These are phyloP conservation scores for Coemansia guatemalensis DNA, from an alignment of 192 early-diverging fungal species.

Conservation along the genomic window DNA sequence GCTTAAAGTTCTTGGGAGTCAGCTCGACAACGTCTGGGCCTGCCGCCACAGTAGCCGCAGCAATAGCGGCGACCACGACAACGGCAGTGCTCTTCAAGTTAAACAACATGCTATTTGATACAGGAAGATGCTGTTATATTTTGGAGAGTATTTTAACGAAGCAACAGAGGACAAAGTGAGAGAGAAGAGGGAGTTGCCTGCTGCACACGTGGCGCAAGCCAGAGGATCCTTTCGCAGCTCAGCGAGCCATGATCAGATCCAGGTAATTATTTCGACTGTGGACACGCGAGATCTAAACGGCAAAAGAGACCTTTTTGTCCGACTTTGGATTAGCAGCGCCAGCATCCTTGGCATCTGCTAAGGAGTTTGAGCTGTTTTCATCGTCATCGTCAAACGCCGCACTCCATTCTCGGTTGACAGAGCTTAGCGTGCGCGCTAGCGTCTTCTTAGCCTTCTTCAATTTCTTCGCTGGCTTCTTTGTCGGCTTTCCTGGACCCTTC, in stretches of 20 bases:
- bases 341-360: constrained; percentile 6
- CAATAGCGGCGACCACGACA: constrained; percentile 34
- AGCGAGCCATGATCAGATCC: constrained; percentile 1
- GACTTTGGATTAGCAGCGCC: constrained; percentile 7
- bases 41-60: constrained; percentile 33
- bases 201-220: not conserved
- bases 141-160: constrained; percentile 5
- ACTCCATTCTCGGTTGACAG: constrained; percentile 45
- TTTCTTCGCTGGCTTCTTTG: constrained; percentile 25
- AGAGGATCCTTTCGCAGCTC: not conserved
- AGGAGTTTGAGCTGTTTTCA: not conserved
- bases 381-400: constrained; percentile 7
- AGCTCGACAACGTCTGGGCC: constrained; percentile 41
- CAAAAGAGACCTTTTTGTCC: constrained; percentile 33
- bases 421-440: constrained; percentile 33
- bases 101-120: constrained; percentile 27
- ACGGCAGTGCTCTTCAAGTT: constrained; percentile 32
- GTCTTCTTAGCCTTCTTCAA: constrained; percentile 3
- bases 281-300: constrained; percentile 4
- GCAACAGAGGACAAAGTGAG: not conserved
- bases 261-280: not conserved
- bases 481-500: not conserved
- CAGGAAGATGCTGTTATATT: not conserved
- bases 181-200: not conserved
- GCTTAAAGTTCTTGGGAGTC: constrained; percentile 52